Evolutionary conservation across 352 stramenopile genomes (phyloP), one percentile per base, ranked within the genome.

Genomic region (Phytophthora europaea): DNA sequence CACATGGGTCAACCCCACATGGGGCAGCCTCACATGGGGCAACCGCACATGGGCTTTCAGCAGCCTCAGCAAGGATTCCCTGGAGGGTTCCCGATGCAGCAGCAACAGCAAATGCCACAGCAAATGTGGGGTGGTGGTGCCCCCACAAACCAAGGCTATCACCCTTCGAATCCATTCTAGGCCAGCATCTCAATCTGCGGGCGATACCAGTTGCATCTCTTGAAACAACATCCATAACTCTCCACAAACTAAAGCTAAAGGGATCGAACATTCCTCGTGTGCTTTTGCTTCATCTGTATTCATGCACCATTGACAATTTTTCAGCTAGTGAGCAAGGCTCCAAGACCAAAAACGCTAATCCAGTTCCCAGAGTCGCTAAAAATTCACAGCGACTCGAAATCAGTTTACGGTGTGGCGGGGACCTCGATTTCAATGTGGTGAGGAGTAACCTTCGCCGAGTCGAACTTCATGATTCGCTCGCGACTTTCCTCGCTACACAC

Each of bases 351-450:
- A n/a, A 31, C 26, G 36, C 36, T 43, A 43, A 43, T 43, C 36
- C 34, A 40, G 34, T 40, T 40, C 12, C 34, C 34, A 56, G n/a
- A 60, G 5, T 48, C 31, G n/a, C 40, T 61, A 34, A 28, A 16
- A 23, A 18, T n/a, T 60, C 23, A 68, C 36, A 56, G 43, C 34
- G 33, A 56, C 55, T 70, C 47, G 36, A 55, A 52, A 55, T 69
- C 36, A 47, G 6, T 38, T 79, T 28, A 91, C 66, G 88, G 48
- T 50, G 75, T 87, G 18, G 84, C 77, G 3, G 69, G 54, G n/a
- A 94, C 82, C 62, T 88, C 83, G 20, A 94, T 72, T 66, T 94
- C 87, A 16, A 94, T 82, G 65, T 89, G 66, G 61, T 94, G 87
- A 52, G 84, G 83, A 38, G 55, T 57, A 57, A 76, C 65, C 57